Evolutionary conservation across 768 basidiomycete species (phyloP).

Genomic region (Naganishia vishniacii): DNA sequence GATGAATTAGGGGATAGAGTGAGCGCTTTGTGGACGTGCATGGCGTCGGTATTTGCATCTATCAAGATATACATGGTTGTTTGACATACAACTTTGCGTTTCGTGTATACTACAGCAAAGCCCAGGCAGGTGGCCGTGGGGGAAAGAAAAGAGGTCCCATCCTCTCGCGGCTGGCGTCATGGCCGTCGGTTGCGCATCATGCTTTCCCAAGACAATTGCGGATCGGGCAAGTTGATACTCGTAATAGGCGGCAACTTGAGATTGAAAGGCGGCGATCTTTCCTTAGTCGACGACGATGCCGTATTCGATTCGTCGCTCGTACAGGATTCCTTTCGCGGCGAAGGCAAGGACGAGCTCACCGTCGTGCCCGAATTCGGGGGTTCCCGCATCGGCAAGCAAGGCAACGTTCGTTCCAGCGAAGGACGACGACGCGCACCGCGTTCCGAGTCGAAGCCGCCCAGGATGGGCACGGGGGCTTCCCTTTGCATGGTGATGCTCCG

Average conservation of each 20-base stretch:
- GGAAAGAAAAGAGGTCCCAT: too few relatives aligned
- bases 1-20: not conserved
- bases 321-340: not conserved
- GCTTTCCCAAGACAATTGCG: not conserved
- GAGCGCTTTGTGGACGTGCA: not conserved
- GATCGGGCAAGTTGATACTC: constrained; percentile 6
- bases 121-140: too few relatives aligned
- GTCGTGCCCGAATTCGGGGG: not conserved
- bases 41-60: not conserved
- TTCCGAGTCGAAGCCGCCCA: constrained; percentile 2
- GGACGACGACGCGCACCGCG: not conserved
- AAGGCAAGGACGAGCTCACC: not conserved
- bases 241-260: constrained; percentile 14
- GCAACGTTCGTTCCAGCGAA: not conserved
- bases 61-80: too few relatives aligned
- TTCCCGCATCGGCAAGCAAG: not conserved
- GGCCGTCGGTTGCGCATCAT: not conserved
- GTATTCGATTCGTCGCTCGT: not conserved
- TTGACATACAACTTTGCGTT: not conserved
- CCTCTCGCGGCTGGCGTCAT: not conserved
- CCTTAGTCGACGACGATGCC: not conserved
- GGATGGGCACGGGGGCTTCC: constrained; percentile 5
- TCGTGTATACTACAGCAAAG: not conserved
- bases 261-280: not conserved
- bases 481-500: constrained; percentile 8